phyloP scores from a whole-genome alignment of 164 flowering plant species.

The Stephania cephalantha region DNA sequence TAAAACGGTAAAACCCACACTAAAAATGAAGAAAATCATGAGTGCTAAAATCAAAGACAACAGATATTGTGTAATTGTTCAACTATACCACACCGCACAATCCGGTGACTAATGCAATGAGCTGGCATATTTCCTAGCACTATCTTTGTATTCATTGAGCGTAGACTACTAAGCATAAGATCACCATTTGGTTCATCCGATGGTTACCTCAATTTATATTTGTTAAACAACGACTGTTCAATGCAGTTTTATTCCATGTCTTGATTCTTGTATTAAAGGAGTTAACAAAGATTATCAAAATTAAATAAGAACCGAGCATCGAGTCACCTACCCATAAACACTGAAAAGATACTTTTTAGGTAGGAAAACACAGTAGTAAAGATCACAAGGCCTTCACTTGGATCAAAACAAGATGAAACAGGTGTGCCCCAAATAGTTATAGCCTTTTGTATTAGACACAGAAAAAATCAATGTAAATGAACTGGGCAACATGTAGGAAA shows the following conservation, averaged over 20 bases:
- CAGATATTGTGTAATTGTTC: too few species aligned
- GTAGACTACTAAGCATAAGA: too few species aligned
- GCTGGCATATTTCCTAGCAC: too few species aligned
- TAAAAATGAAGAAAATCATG: too few species aligned
- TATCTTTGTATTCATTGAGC: too few species aligned
- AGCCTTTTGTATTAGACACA: background rate
- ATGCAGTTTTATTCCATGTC: background rate
- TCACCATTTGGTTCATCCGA: too few species aligned
- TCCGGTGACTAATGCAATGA: too few species aligned
- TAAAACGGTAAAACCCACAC: background rate
- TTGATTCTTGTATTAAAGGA: background rate
- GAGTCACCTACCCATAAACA: background rate
- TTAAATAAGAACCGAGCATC: background rate
- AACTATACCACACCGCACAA: too few species aligned
- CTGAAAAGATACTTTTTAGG: background rate
- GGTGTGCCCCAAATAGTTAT: background rate
- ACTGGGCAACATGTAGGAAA: background rate
- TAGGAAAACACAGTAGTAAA: background rate
- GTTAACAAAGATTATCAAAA: background rate
- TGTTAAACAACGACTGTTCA: background rate
- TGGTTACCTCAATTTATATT: too few species aligned
- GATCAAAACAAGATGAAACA: background rate
- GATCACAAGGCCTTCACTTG: background rate
- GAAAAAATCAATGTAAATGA: background rate
- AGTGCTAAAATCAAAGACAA: background rate